These are phyloP conservation scores for Mesostigma viride DNA, from an alignment of 139 green algal genomes.

Conservation along the genomic window DNA sequence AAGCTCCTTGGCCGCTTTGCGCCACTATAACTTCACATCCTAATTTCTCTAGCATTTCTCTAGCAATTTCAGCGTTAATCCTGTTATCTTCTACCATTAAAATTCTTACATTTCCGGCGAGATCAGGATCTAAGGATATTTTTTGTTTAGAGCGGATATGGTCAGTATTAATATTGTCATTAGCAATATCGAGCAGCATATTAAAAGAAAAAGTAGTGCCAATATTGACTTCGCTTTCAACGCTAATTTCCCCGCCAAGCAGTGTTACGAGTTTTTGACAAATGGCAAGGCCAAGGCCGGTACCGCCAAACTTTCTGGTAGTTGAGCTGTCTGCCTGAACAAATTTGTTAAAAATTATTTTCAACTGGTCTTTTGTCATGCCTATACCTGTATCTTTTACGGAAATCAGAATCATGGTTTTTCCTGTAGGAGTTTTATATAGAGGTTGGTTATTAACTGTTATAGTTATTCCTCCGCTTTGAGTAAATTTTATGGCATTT, in stretches of 20 bases:
- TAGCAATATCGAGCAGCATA: no score
- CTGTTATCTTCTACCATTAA: no score
- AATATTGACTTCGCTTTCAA: neutral
- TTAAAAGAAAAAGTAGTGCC: neutral
- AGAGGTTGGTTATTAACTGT: neutral
- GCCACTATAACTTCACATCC: neutral
- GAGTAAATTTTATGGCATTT: constrained; percentile 8
- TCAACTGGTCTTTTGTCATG: neutral
- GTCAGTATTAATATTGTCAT: no score
- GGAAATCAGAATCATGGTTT: neutral
- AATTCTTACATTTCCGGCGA: no score
- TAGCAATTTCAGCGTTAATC: neutral
- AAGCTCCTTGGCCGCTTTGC: neutral
- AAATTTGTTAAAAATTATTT: neutral
- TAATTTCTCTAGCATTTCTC: neutral
- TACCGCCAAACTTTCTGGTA: neutral
- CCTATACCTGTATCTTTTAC: neutral
- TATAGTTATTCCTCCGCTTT: neutral
- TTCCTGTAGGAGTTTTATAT: neutral
- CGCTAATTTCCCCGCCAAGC: neutral
- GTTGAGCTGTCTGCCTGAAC: neutral
- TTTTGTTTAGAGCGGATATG: no score
- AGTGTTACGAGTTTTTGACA: neutral
- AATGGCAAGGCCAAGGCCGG: neutral
- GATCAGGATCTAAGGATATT: no score